phyloP scores from a whole-genome alignment of 1,139 yeast genomes.

The Candida dubliniensis region DNA sequence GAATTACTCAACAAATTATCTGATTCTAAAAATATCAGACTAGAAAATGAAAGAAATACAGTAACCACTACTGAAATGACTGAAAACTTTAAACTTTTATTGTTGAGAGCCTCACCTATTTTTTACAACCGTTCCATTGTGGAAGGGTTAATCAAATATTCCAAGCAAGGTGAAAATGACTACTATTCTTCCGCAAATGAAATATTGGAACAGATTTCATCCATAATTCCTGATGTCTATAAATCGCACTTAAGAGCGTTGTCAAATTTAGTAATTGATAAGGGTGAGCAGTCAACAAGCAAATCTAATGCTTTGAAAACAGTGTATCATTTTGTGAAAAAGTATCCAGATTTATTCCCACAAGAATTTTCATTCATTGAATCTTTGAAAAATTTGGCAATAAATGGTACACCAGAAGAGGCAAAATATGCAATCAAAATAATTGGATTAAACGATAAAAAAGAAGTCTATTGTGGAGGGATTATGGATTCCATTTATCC shows the following conservation, averaged over 20 bases:
- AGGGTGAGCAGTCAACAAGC: constrained; percentile 9
- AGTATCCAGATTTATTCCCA: constrained; percentile 44
- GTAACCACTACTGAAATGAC: constrained; percentile 51
- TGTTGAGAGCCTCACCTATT: constrained; percentile 62
- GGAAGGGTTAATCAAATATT: constrained; percentile 48
- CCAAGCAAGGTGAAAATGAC: constrained; percentile 36
- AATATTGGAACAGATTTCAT: constrained; percentile 60
- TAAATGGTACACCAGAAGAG: constrained; percentile 57
- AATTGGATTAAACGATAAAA: constrained; percentile 47
- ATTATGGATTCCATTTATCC: constrained; percentile 53
- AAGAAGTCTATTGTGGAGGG: constrained; percentile 37
- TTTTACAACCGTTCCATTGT: constrained; percentile 68
- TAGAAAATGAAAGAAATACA: constrained; percentile 33
- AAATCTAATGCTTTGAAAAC: constrained; percentile 47
- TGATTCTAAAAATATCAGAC: constrained; percentile 49
- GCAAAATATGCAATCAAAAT: constrained; percentile 68
- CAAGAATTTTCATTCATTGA: constrained; percentile 37
- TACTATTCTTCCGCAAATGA: constrained; percentile 45
- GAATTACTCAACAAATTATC: constrained; percentile 57
- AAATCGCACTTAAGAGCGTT: constrained; percentile 58
- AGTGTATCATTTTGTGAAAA: constrained; percentile 56
- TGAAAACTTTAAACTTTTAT: constrained; percentile 51
- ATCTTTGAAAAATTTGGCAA: constrained; percentile 44
- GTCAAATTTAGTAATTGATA: constrained; percentile 36
- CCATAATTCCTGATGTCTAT: constrained; percentile 62